Base-by-base conservation (phyloP, 2,329 filamentous ascomycete genomes). In the Tricladium varicosporioides region DNA sequence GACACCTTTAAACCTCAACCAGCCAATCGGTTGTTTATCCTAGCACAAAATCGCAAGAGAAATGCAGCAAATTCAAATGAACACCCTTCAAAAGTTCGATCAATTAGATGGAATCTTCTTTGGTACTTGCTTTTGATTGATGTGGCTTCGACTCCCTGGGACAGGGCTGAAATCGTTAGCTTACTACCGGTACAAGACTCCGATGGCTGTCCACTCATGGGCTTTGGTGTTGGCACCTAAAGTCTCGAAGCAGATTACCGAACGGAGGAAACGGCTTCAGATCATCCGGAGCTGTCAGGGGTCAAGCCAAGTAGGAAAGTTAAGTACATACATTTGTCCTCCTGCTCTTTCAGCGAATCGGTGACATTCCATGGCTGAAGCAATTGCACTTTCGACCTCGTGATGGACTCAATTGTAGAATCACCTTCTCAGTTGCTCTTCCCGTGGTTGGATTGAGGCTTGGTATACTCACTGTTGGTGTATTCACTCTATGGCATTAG, bases 11-110 rank as follows among this genome's bases (percentile, higher is more conserved):
- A 40, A 33, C 11, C 19, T 46, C 5, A 47, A 22, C 51, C 45
- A 31, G 43, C 51, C 51, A 53, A 53, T 53, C 51, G 51, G 51
- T 16, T 53, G n/a, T 15, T 40, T 13, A 44, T 16, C 40, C 50
- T 3, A 10, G 50, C 27, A 18, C 36, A 11, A 32, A 31, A 14
- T 44, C n/a, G 5, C 27, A 27, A 27, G 9, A 22, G 18, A 19
- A 7, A 19, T 47, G 45, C 45, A 14, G 19, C 11, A 47, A 22
- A 18, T 4, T 22, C 10, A 13, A 27, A 18, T 19, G 19, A 27
- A 47, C 13, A 22, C 7, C 31, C 48, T 51, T 33, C 48, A 32
- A 33, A 31, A 32, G 33, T 49, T 50, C 22, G 22, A 27, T 27
- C 7, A 27, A 27, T 27, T 7, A 27, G 22, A 27, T 27, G 7